A percentile compares a stretch with the other conserved stretches of the same genome.
Evolutionary conservation across 306 rosid genomes (phyloP).

Genomic region (Rosa lucieae): DNA sequence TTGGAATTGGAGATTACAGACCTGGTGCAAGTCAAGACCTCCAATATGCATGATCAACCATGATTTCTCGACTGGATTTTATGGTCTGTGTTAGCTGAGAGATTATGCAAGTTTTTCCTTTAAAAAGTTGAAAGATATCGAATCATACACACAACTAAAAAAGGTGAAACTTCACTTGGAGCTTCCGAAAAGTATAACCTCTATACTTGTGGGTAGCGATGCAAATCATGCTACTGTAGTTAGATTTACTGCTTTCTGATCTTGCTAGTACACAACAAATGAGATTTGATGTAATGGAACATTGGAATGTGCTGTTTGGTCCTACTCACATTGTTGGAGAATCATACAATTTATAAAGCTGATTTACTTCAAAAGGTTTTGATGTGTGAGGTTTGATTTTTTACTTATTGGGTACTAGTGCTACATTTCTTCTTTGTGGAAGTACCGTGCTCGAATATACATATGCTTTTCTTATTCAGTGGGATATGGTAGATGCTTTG

Average conservation of each 20-base stretch:
- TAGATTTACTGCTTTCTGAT: constrained; percentile 10
- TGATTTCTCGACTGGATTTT: neutral
- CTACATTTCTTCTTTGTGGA: neutral
- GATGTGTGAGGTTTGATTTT: neutral
- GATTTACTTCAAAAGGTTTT: neutral
- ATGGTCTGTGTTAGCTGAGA: neutral
- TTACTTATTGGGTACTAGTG: neutral
- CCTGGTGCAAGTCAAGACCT: constrained; percentile 63
- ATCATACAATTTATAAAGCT: neutral
- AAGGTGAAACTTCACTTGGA: neutral
- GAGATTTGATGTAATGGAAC: neutral
- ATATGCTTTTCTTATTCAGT: neutral
- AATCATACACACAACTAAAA: neutral
- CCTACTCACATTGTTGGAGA: neutral
- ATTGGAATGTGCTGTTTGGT: neutral
- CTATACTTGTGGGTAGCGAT: neutral
- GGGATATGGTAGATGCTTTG: neutral
- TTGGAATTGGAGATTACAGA: constrained; percentile 92
- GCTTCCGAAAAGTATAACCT: constrained; percentile 5
- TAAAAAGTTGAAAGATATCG: neutral
- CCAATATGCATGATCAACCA: constrained; percentile 23
- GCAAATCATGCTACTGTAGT: neutral
- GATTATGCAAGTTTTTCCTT: neutral
- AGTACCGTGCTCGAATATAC: neutral
- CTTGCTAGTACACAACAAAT: neutral